Base-by-base conservation (phyloP, 1,139 yeast species). In the Yamadazyma dendronema region DNA sequence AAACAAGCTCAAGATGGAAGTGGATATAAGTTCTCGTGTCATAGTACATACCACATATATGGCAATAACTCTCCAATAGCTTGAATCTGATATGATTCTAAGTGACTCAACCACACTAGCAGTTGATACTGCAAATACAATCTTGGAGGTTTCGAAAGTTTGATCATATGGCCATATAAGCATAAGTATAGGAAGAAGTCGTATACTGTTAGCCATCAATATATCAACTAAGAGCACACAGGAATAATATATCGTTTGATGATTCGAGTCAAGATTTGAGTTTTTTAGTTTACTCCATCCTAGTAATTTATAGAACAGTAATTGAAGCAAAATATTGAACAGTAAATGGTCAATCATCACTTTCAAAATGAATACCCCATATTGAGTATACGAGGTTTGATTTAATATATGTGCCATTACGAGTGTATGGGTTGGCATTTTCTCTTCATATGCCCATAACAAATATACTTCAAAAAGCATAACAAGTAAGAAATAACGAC, bases 111-210 rank as follows among this genome's bases (percentile, higher is more conserved):
- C 62, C 10, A 81, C 70, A 47, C 78, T 83, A 37, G 84, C 57
- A 33, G 75, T 72, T 1, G 87, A 84, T 4, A 84, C 75, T 52
- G 79, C 64, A 40, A 77, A 77, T 21, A 85, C 82, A 12, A 81
- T 66, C 13, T 69, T 67, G 11, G 81, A 74, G 0, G 87, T 84
- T 6, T 83, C 69, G 0, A 85, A 72, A 6, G 86, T 75, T 27
- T 57, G 57, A 53, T 92, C 97, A 54, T 92, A 92, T 1, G 96
- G 92, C 99, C 99, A 92, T 26, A 94, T 90, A 27, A 92, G 69
- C 90, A 90, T 90, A 25, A 92, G 67, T n/a, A 94, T 84, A 0
- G 98, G 98, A 44, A 90, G 83, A 17, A 92, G 68, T 53, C 84
- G 86, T 28, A 92, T 81, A 1, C 88, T 79, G 31, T 87, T 80